Percentiles rank a stretch among this genome's conserved stretches.
phyloP scores from a whole-genome alignment of 2,329 filamentous ascomycete species.

The Fusarium sp. region DNA sequence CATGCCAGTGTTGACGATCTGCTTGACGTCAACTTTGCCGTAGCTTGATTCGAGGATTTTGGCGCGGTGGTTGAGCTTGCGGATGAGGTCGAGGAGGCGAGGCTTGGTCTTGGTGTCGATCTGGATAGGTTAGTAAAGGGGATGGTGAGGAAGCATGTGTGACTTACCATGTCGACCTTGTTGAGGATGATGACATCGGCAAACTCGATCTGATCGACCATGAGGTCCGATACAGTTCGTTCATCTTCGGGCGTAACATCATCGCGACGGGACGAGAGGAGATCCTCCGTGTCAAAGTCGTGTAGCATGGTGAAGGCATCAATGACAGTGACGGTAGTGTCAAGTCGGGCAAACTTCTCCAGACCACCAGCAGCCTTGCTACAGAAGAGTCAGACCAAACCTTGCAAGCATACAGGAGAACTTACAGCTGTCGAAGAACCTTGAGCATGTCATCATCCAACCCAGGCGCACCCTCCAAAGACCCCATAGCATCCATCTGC shows the following conservation, averaged over 20 bases:
- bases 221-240: conserved; percentile 78
- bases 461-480: conserved; percentile 45
- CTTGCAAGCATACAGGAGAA: fast-evolving
- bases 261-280: conserved; percentile 72
- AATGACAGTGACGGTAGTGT: conserved; percentile 79
- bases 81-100: conserved; percentile 65
- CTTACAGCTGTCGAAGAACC: conserved; percentile 53
- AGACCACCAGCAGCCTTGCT: conserved; percentile 71
- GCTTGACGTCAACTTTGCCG: conserved; percentile 69
- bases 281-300: conserved; percentile 78
- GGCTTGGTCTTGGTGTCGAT: conserved; percentile 55
- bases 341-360: conserved; percentile 73
- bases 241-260: conserved; percentile 77
- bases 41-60: conserved; percentile 72
- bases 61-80: conserved; percentile 74
- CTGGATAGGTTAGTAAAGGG: conserved; percentile 38
- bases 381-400: neutral
- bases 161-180: conserved; percentile 72
- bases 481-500: conserved; percentile 55
- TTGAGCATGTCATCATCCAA: conserved; percentile 52
- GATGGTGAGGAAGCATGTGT: fast-evolving
- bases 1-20: conserved; percentile 74
- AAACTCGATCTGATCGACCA: conserved; percentile 84
- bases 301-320: conserved; percentile 79
- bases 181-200: conserved; percentile 80